These are phyloP conservation scores for Rhynchospora tenuis DNA, from an alignment of 176 grass and related monocot genomes.

Conservation along the genomic window DNA sequence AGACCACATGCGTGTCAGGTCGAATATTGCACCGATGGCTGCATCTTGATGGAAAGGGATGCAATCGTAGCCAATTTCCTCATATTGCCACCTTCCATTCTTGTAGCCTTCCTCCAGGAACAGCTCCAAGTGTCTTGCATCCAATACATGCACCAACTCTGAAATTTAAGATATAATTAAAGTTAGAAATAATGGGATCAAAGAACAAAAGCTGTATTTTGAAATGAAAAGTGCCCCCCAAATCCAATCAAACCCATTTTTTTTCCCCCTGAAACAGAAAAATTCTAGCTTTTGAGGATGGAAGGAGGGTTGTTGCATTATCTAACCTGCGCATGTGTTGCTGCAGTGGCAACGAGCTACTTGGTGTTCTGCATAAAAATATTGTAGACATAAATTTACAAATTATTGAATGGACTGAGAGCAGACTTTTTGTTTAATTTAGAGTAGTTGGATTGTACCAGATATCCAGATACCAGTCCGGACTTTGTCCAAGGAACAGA, in stretches of 20 bases:
- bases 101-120: slow-evolving; percentile 57
- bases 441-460: slow-evolving; percentile 17
- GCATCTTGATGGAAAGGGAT: slow-evolving; percentile 5
- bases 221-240: background rate
- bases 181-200: background rate
- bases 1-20: slow-evolving; percentile 15
- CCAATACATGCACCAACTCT: slow-evolving; percentile 73
- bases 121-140: slow-evolving; percentile 60
- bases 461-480: slow-evolving; percentile 61
- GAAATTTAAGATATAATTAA: background rate
- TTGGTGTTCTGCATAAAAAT: slow-evolving; percentile 55
- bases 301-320: no score
- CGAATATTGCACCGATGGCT: slow-evolving; percentile 53
- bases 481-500: slow-evolving; percentile 36
- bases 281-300: no score
- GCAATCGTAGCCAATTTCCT: slow-evolving; percentile 50
- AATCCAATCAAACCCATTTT: no score
- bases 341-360: slow-evolving; percentile 59
- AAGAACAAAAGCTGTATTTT: background rate
- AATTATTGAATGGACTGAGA: background rate
- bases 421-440: background rate
- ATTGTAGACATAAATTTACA: background rate
- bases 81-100: slow-evolving; percentile 51
- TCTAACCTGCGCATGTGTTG: slow-evolving; percentile 54
- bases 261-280: no score